These are phyloP conservation scores for Irpex sp. DNA, from an alignment of 1,284 basidiomycete species.

Conservation along the genomic window DNA sequence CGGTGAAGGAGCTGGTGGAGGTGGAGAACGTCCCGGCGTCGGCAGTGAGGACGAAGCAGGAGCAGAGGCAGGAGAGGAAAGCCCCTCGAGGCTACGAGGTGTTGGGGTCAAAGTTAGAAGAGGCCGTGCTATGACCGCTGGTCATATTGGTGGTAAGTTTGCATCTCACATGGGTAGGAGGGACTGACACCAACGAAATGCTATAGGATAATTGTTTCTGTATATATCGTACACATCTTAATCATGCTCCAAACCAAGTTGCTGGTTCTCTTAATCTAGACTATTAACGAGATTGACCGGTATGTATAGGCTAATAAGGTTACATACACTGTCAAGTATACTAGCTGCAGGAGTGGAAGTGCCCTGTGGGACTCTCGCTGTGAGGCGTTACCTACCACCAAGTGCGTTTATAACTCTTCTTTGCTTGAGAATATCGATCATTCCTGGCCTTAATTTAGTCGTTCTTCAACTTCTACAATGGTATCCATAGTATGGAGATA, in stretches of 20 bases:
- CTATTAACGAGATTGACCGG: no score
- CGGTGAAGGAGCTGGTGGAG: slow-evolving; percentile 80
- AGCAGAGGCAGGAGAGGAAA: slow-evolving; percentile 59
- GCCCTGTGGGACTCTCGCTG: no score
- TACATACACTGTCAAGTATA: not conserved
- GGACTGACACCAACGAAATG: not conserved
- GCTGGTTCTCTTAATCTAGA: no score
- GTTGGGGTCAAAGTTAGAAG: slow-evolving; percentile 23
- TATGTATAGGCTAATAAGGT: no score
- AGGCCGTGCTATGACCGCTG: not conserved
- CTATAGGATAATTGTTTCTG: not conserved
- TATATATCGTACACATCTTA: no score
- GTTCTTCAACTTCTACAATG: no score
- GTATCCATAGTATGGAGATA: no score
- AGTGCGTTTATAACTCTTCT: no score
- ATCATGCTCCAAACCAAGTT: no score
- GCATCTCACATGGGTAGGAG: not conserved
- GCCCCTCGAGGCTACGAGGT: slow-evolving; percentile 63
- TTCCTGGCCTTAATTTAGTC: no score
- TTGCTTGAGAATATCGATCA: no score
- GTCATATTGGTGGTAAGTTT: not conserved
- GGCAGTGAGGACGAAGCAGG: slow-evolving; percentile 57
- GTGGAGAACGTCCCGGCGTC: slow-evolving; percentile 73
- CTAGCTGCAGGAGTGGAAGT: not conserved
- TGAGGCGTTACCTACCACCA: no score